These are phyloP conservation scores for Acorus gramineus DNA, from an alignment of 106 monocot genomes.

Conservation along the genomic window DNA sequence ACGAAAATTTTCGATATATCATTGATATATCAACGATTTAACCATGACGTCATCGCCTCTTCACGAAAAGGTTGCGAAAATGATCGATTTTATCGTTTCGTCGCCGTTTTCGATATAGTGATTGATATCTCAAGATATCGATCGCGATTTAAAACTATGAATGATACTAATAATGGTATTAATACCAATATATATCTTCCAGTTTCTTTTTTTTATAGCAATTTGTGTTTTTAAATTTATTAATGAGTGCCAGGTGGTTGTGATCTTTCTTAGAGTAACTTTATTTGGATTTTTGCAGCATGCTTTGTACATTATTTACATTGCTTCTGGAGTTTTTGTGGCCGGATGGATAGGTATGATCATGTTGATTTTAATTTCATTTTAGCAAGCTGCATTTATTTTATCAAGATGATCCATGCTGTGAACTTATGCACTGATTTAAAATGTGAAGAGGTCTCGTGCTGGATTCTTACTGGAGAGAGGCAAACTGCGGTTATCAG, in stretches of 20 bases:
- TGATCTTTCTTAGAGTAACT: not conserved
- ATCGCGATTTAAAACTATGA: no score
- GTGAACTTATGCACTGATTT: conserved; percentile 5
- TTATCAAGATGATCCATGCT: not conserved
- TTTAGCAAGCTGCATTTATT: not conserved
- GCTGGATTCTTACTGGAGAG: conserved; percentile 99
- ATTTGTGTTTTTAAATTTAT: no score
- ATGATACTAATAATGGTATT: no score
- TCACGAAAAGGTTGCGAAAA: no score
- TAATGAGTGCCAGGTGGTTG: not conserved
- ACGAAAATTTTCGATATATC: no score
- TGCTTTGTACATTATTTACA: conserved; percentile 78
- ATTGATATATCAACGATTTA: no score
- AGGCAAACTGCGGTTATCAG: conserved; percentile 98
- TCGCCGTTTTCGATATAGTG: no score
- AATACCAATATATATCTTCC: no score
- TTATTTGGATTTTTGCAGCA: conserved; percentile 48
- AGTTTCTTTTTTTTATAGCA: no score
- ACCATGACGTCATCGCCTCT: no score
- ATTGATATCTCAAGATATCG: no score
- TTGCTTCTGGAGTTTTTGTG: conserved; percentile 71
- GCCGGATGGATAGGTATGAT: conserved; percentile 95
- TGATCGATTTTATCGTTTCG: no score
- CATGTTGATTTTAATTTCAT: not conserved
- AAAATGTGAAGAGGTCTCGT: conserved; percentile 65